Base-by-base conservation (phyloP, 306 rosid genomes). In the Citrullus mucosospermus region DNA sequence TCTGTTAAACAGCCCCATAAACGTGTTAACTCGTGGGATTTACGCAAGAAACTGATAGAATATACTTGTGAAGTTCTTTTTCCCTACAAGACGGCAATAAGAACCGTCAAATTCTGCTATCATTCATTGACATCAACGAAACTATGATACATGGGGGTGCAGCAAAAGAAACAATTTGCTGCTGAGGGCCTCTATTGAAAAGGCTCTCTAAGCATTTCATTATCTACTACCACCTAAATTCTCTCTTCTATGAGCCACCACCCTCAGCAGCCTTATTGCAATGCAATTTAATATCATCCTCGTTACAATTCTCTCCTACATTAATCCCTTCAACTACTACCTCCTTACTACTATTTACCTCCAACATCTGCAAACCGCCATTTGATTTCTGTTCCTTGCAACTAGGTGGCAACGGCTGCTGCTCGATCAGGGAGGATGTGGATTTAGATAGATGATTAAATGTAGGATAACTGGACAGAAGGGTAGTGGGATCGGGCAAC, bases 401-500 rank as follows among this genome's bases (percentile, higher is more conserved):
- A 48, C 8, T 7, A 0, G 59, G 22, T 2, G 17, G 54, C 5
- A 2, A 13, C 43, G 3, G 57, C 54, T 39, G 76, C 18, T 48
- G 13, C 15, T 12, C n/a, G 2, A 3, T 17, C 2, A 6, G 60
- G 7, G 62, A 53, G 22, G 50, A 53, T 17, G 62, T 0, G 36
- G 96, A 30, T 3, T 85, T 9, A 58, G 92, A 78, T 63, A 78
- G 88, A 66, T 79, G 87, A 77, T 90, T 65, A 38, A 96, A 96
- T 18, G 96, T 93, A 41, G 99, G 99, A 87, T 91, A 96, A 81
- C 85, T 91, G 4, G 97, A 90, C 36, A 91, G 82, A 83, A 92
- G 82, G 80, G 85, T 68, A 2, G 97, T 81, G 67, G 98, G 89
- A 83, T 96, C 98, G 4, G 99, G 85, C 63, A 92, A 44, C 1